phyloP scores from a whole-genome alignment of 2,329 filamentous ascomycete species.

The Escovopsis sp. region DNA sequence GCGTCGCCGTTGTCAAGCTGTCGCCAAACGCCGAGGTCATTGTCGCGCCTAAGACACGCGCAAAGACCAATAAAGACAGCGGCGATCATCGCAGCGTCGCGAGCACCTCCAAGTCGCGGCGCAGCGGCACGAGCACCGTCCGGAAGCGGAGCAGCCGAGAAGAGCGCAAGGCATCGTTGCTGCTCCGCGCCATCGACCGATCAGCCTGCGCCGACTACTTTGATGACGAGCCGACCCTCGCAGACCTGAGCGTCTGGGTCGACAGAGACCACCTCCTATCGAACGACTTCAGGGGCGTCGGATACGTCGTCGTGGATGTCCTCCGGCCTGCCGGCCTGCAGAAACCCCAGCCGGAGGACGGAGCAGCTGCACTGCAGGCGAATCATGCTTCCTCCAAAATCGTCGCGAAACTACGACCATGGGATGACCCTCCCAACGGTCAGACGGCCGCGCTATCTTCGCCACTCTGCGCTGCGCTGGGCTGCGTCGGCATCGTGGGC shows the following conservation, averaged over 20 bases:
- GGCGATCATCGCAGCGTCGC: slow-evolving; percentile 67
- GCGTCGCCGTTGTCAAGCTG: slow-evolving; percentile 75
- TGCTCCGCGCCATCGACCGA: slow-evolving; percentile 66
- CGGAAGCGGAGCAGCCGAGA: slow-evolving; percentile 43
- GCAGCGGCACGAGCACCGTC: slow-evolving; percentile 61
- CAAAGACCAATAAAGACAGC: slow-evolving; percentile 49
- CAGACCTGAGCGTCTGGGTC: slow-evolving; percentile 64
- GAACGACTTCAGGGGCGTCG: slow-evolving; percentile 59
- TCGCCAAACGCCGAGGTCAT: slow-evolving; percentile 92
- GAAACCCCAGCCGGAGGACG: slow-evolving; percentile 52
- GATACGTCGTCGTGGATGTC: slow-evolving; percentile 72
- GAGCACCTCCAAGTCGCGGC: slow-evolving; percentile 64
- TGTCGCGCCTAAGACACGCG: slow-evolving; percentile 80
- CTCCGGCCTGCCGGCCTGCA: slow-evolving; percentile 68
- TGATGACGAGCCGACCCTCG: slow-evolving; percentile 43
- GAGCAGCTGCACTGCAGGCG: slow-evolving; percentile 36
- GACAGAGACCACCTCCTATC: slow-evolving; percentile 61
- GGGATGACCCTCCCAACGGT: slow-evolving; percentile 77
- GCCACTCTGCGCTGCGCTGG: slow-evolving; percentile 58
- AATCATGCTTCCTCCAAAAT: slow-evolving; percentile 36
- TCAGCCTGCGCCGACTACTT: slow-evolving; percentile 61
- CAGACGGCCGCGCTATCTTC: slow-evolving; percentile 68
- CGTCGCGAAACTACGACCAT: slow-evolving; percentile 58
- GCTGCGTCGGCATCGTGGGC: slow-evolving; percentile 59
- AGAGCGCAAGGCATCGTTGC: slow-evolving; percentile 51